Evolutionary conservation across 2,329 filamentous ascomycete species (phyloP), one percentile per base, ranked within the genome.

Genomic region (Apiospora pterosperma): DNA sequence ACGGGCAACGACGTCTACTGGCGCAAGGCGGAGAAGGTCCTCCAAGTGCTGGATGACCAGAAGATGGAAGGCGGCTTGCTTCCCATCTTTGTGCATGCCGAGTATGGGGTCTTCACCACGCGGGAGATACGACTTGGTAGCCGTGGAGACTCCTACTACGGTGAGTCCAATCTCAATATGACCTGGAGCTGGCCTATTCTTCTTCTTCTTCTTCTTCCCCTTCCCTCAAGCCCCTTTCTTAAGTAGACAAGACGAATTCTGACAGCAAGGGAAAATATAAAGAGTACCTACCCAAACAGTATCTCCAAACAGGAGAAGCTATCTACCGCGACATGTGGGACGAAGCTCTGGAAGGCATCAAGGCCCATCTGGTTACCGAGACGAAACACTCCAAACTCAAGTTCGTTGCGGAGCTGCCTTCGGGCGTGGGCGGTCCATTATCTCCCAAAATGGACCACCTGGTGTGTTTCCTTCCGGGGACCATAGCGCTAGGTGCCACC

Each of bases 381-480:
- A 95, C 93, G 2, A 86, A 90, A 66, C 87, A 89, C 2, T 89
- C 89, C 0, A 88, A 90, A 61, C 89, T 97, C 69, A 97, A 95
- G 19, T 89, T 98, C 62, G 86, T 99, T 19, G 96, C 89, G 39
- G 96, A 99, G 79, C 87, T 92, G 11, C 93, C 92, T 0, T 82
- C 83, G 59, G 96, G 96, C 3, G 79, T 99, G 6, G 75, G 84
- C 31, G 82, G 83, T 5, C 71, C 81, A 0, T 76, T 98, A 21
- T 88, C 87, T 14, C 90, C 94, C 25, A 99, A 99, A 79, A 98
- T 99, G 94, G 96, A 99, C 74, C 96, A 99, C 74, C 84, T 98
- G 5, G 95, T 97, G 38, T 99, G 96, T 79, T 99, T 99, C 83
- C 90, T 97, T 86, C 94, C 95, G 0, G 96, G 96, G 6, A 97